phyloP scores from a whole-genome alignment of 371 early-diverging fungal genomes.

The Capniomyces stellatus region DNA sequence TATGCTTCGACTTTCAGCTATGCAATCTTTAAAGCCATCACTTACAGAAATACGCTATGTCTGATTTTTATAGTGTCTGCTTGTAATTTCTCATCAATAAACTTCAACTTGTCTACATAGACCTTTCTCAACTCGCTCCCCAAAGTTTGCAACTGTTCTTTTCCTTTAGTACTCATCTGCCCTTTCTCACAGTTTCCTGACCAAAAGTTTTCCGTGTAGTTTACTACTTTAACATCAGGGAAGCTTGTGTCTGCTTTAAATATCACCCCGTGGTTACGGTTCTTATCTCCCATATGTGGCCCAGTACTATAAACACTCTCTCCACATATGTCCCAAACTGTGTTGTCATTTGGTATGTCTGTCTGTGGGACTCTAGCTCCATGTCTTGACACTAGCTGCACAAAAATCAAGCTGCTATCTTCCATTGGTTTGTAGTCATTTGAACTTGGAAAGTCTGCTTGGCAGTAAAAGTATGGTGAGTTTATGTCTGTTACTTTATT shows the following conservation, averaged over 20 bases:
- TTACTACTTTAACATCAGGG: neutral
- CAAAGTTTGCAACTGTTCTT: constrained; percentile 26
- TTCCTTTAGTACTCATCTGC: constrained; percentile 31
- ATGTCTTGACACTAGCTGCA: constrained; percentile 19
- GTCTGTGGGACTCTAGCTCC: constrained; percentile 19
- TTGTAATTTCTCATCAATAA: constrained; percentile 10
- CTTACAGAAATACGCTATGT: too few species aligned
- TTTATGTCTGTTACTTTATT: too few species aligned
- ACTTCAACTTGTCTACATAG: constrained; percentile 30
- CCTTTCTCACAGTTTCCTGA: constrained; percentile 22
- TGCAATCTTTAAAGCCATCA: too few species aligned
- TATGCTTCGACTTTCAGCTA: too few species aligned
- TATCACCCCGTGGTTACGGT: neutral
- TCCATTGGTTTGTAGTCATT: constrained; percentile 1
- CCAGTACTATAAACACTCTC: neutral
- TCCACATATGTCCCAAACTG: constrained; percentile 8
- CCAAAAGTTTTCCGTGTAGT: too few species aligned
- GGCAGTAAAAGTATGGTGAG: too few species aligned
- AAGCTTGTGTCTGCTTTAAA: neutral
- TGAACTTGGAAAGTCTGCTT: neutral
- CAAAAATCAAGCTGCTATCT: constrained; percentile 14
- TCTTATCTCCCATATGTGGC: neutral
- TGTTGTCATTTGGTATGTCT: constrained; percentile 10
- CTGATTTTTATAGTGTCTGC: constrained; percentile 6
- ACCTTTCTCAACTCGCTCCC: constrained; percentile 28